Base-by-base conservation (phyloP, 768 basidiomycete genomes). In the Cyathus striatus region DNA sequence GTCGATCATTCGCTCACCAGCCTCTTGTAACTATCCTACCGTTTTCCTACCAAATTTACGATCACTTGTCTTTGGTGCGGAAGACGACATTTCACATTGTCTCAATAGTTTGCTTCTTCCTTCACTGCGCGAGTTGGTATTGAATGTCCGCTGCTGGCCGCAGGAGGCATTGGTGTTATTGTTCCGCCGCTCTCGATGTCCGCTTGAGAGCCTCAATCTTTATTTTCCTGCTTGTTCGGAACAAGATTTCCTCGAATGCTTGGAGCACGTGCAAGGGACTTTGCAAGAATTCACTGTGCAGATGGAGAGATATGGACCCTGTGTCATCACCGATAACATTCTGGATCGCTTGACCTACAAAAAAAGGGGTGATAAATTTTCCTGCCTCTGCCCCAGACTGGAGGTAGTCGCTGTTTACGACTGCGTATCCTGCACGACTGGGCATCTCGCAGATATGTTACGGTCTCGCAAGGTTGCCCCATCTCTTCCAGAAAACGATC, bases 231-330 rank as follows among this genome's bases (percentile, higher is more conserved):
- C 46, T 12, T 12, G 55, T 3, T 27, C 45, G 7, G 57, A 54
- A 33, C 6, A 18, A 12, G 46, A 54, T 16, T 40, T 58, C 25
- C 44, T 51, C 17, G 48, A 54, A 35, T 51, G 49, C 32, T 49
- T 58, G 10, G 44, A 54, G 17, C 20, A 25, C 14, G 44, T 51
- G 4, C 52, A 56, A 32, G 27, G n/a, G 38, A 54, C 54, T 2
- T 41, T 58, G 13, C 50, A 42, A 32, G 54, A 58, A 40, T 45
- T 58, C 25, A 58, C 57, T 3, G 37, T 58, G 13, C 57, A 58
- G 30, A 48, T 40, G 16, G 34, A 42, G 17, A 33, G 21, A 3
- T 33, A 20, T 16, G 36, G 41, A 3, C 6, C 26, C n/a, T 25
- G 12, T 27, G 21, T 33, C 6, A 26, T 52, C 3, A 49, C 53